Evolutionary conservation across 2,329 filamentous ascomycete species (phyloP).

Genomic region (Thelonectria blattea): DNA sequence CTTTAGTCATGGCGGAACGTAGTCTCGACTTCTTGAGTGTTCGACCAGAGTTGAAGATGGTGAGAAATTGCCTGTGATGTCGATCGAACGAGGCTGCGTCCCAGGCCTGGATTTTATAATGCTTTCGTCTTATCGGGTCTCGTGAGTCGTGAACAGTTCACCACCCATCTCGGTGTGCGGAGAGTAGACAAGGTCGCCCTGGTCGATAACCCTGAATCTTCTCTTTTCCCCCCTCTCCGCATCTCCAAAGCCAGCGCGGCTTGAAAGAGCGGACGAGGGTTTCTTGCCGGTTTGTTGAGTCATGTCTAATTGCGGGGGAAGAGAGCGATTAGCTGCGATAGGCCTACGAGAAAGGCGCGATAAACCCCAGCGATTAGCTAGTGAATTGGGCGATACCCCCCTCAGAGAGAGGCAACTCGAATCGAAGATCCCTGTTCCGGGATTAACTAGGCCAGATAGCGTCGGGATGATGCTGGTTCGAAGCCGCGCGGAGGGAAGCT

Average conservation of each 20-base stretch:
- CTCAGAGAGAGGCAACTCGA: not conserved
- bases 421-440: not conserved
- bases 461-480: not conserved
- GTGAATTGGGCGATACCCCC: not conserved
- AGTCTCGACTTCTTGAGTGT: too few relatives aligned
- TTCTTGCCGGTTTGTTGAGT: not conserved
- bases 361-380: not conserved
- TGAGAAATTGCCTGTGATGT: not conserved
- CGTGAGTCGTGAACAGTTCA: not conserved
- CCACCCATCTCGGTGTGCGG: not conserved
- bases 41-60: not conserved
- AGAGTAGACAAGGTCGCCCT: not conserved
- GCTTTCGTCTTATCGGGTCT: not conserved
- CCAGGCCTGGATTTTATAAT: not conserved
- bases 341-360: too few relatives aligned
- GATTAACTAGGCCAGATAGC: not conserved
- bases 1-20: not conserved
- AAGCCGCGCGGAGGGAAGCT: not conserved
- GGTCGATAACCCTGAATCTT: not conserved
- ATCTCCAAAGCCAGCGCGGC: not conserved
- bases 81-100: not conserved
- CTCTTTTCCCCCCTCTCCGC: not conserved
- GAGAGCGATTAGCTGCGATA: too few relatives aligned
- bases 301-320: not conserved
- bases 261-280: not conserved